Evolutionary conservation across 2,329 filamentous ascomycete species (phyloP).

Genomic region (Botrytis aclada): DNA sequence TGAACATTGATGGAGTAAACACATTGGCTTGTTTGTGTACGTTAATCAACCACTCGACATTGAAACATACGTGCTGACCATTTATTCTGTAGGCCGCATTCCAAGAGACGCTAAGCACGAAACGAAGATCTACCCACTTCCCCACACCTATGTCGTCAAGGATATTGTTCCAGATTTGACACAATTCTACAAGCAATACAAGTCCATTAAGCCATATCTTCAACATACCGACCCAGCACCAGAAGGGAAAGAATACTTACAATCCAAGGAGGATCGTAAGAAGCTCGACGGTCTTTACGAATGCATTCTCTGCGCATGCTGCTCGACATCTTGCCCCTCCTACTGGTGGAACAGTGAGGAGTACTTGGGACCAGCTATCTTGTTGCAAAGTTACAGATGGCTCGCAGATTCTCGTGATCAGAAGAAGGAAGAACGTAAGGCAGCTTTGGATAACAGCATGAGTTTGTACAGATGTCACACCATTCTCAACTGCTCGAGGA

Average conservation of each 20-base stretch:
- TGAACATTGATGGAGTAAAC: slow-evolving; percentile 99
- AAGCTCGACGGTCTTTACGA: slow-evolving; percentile 97
- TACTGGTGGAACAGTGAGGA: slow-evolving; percentile 99
- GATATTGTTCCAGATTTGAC: slow-evolving; percentile 97
- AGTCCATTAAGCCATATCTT: slow-evolving; percentile 98
- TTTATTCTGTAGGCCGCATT: slow-evolving; percentile 70
- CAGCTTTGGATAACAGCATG: slow-evolving; percentile 96
- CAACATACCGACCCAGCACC: slow-evolving; percentile 81
- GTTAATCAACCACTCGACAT: slow-evolving; percentile 39
- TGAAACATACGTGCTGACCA: slow-evolving; percentile 32
- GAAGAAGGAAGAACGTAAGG: slow-evolving; percentile 81
- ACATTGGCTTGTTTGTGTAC: slow-evolving; percentile 95
- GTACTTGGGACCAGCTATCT: slow-evolving; percentile 94
- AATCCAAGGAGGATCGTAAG: slow-evolving; percentile 86
- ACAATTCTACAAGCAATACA: slow-evolving; percentile 99
- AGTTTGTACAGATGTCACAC: slow-evolving; percentile 98
- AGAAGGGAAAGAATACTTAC: slow-evolving; percentile 88
- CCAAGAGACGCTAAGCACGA: slow-evolving; percentile 77
- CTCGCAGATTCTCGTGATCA: slow-evolving; percentile 92
- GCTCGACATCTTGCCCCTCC: slow-evolving; percentile 97
- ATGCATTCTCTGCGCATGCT: slow-evolving; percentile 99
- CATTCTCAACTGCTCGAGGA: slow-evolving; percentile 96
- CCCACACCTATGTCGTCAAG: slow-evolving; percentile 99
- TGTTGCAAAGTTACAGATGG: slow-evolving; percentile 98
- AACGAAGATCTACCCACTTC: slow-evolving; percentile 93